Base-by-base conservation (phyloP, 1,284 basidiomycete genomes). In the Kalmanozyma brasiliensis region DNA sequence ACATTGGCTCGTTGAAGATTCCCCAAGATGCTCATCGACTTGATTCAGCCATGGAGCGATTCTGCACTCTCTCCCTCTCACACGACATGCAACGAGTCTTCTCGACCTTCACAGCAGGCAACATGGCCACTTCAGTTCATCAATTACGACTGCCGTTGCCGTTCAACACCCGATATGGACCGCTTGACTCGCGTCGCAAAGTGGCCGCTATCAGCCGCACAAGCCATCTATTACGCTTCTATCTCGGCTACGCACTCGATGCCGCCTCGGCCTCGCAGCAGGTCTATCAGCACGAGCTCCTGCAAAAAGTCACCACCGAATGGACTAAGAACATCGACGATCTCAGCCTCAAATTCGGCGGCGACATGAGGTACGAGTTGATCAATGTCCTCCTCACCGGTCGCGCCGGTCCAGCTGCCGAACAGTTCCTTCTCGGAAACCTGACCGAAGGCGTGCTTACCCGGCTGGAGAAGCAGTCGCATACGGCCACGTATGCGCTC, bases 401-500 rank as follows among this genome's bases (percentile, higher is more conserved):
- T 5, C 52, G 61, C 11, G 64, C 72, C 7, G 62, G 63, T 14
- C 63, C 66, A 0, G 66, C 76, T n/a, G 64, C 66, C 16, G 76
- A 78, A 44, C 72, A 70, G 16, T 60, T 78, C 26, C 52, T 78
- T 10, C 52, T 74, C 23, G 69, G 65, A 19, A 73, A 64, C 14
- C 38, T 78, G 7, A 78, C 76, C 2, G 69, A 78, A 46, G 76
- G 76, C 17, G 64, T 68, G 29, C 58, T 70, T 1, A 49, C 42
- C 4, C 38, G 67, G 9, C 49, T 70, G 19, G 67, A 70, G 37
- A 56, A 70, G 48, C 52, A 56, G 11, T 13, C 61, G 1, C 57
- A 61, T 9, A 42, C 57, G 6, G 57, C 67, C 13, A 56, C 49
- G 36, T 58, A 62, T 41, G 24, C 42, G 35, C 45, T 67, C 41